A percentile compares a stretch with the other conserved stretches of the same genome.
Conservation (phyloP, 441 rosid genomes). For the Viola pubescens region DNA sequence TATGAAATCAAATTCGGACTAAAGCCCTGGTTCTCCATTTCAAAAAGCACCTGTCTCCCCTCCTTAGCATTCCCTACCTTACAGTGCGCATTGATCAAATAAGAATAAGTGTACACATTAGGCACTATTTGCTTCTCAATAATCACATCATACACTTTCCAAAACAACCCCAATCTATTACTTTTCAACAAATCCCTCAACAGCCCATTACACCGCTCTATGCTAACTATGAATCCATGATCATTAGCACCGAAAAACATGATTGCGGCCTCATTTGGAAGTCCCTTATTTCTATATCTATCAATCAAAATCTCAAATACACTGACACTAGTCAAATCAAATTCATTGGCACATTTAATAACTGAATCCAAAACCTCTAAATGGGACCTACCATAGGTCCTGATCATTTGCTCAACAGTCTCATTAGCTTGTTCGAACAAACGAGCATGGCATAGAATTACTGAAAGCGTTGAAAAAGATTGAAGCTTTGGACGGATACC, state of each 20-base stretch:
- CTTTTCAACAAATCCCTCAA: conserved; percentile 53
- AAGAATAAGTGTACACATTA: conserved; percentile 44
- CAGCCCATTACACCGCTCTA: conserved; percentile 46
- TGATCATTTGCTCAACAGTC: conserved; percentile 40
- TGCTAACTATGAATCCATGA: conserved; percentile 32
- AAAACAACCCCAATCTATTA: conserved; percentile 46
- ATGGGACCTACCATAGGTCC: conserved; percentile 27
- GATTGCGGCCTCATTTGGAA: conserved; percentile 43
- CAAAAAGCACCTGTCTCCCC: conserved; percentile 36
- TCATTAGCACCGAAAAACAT: conserved; percentile 32
- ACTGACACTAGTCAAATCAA: conserved; percentile 16
- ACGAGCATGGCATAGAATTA: conserved; percentile 41
- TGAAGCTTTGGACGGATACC: conserved; percentile 34
- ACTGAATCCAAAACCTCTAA: conserved; percentile 44
- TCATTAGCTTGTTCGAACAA: conserved; percentile 31
- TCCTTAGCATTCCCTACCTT: conserved; percentile 39
- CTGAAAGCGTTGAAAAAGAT: conserved; percentile 51
- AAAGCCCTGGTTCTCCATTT: conserved; percentile 48
- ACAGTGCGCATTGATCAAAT: conserved; percentile 54
- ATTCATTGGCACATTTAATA: conserved; percentile 30
- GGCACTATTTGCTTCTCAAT: conserved; percentile 36
- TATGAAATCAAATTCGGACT: conserved; percentile 37
- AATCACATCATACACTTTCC: conserved; percentile 52
- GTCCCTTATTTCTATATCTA: conserved; percentile 40
- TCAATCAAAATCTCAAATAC: conserved; percentile 50